Percentiles rank a stretch among this genome's conserved stretches.
These are phyloP conservation scores for Brettanomyces sp. DNA, from an alignment of 805 yeast genomes.

Conservation along the genomic window DNA sequence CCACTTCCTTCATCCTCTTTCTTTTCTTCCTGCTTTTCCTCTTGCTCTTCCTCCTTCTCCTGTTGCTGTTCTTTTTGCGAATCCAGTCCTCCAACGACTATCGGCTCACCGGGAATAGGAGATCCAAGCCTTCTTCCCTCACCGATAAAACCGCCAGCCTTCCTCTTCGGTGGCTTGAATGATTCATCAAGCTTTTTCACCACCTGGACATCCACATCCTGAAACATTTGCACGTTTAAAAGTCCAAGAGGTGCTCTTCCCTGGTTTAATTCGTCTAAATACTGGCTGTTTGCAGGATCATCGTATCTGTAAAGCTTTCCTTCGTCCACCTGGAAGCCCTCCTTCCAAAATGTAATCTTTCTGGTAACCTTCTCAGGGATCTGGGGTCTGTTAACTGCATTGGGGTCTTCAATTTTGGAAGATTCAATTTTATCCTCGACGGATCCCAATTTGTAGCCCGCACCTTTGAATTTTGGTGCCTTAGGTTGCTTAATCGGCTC, in stretches of 20 bases:
- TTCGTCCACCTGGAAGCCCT: constrained; percentile 92
- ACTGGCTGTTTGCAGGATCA: constrained; percentile 79
- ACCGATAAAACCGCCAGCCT: constrained; percentile 58
- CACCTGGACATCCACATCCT: constrained; percentile 90
- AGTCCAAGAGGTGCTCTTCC: constrained; percentile 88
- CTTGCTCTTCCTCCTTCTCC: constrained; percentile 8
- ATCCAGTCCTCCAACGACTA: constrained; percentile 4
- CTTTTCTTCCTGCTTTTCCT: neutral
- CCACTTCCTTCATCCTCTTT: constrained; percentile 22
- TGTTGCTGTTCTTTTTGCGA: neutral
- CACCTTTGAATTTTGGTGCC: constrained; percentile 32
- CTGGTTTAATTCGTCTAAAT: constrained; percentile 68
- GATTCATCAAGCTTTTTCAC: constrained; percentile 73
- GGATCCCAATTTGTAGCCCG: constrained; percentile 46
- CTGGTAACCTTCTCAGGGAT: constrained; percentile 50
- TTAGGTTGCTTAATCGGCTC: constrained; percentile 19
- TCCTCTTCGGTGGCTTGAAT: constrained; percentile 44
- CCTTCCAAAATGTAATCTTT: constrained; percentile 89
- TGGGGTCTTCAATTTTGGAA: constrained; percentile 23
- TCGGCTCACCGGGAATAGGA: constrained; percentile 68
- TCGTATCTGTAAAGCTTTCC: constrained; percentile 82
- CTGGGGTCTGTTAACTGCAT: constrained; percentile 4
- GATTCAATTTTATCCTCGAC: constrained; percentile 29
- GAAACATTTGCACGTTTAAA: constrained; percentile 77
- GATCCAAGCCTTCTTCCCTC: constrained; percentile 82